phyloP scores from a whole-genome alignment of 2,329 filamentous ascomycete genomes.

The Cordyceps javanica region DNA sequence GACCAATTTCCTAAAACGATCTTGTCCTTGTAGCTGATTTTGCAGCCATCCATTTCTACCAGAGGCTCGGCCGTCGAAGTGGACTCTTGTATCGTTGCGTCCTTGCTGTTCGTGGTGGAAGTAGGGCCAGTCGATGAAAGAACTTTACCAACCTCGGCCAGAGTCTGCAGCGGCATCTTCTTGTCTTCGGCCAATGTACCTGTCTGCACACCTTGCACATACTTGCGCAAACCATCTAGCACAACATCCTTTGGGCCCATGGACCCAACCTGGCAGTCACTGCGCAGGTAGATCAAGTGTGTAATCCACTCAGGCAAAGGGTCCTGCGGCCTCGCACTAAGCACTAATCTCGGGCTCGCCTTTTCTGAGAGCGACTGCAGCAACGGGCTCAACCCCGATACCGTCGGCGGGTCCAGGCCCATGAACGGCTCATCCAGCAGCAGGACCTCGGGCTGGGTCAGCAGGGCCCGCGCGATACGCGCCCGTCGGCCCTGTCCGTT shows the following conservation, averaged over 20 bases:
- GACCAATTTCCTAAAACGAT: conserved; percentile 76
- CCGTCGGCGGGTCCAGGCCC: conserved; percentile 84
- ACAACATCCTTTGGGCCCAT: conserved; percentile 63
- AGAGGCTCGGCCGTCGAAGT: conserved; percentile 55
- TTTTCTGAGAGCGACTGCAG: conserved; percentile 61
- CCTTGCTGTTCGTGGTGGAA: conserved; percentile 10
- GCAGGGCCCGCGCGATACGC: conserved; percentile 78
- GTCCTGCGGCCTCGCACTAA: conserved; percentile 80
- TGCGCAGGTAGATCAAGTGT: conserved; percentile 67
- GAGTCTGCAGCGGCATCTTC: conserved; percentile 40
- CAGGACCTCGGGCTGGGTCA: conserved; percentile 72
- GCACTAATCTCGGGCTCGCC: conserved; percentile 63
- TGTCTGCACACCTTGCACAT: conserved; percentile 40
- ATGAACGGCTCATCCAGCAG: conserved; percentile 93
- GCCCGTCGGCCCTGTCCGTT: conserved; percentile 88
- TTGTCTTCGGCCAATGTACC: conserved; percentile 40
- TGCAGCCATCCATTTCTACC: conserved; percentile 81
- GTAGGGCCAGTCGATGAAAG: conserved; percentile 23
- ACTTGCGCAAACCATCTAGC: conserved; percentile 44
- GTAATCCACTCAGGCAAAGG: conserved; percentile 85
- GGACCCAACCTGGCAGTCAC: conserved; percentile 57
- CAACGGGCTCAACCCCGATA: conserved; percentile 63
- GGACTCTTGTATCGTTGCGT: conserved; percentile 14
- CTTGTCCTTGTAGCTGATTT: conserved; percentile 73
- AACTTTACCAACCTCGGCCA: conserved; percentile 44